Conservation (phyloP, 2,329 filamentous ascomycete genomes). For the Didymosphaeria variabile region DNA sequence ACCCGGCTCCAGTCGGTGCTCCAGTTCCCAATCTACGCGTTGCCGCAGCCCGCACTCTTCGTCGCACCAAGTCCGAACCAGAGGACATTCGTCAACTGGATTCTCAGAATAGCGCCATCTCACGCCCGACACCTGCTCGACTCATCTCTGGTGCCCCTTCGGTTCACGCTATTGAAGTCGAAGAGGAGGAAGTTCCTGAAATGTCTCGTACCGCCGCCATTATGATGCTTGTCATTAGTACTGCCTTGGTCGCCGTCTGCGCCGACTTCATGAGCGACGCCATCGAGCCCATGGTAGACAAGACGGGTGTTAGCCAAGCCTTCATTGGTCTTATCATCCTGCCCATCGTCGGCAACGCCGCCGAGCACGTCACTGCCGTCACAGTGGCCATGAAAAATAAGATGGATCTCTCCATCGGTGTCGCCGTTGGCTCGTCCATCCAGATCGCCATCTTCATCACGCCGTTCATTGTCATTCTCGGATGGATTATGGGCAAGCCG, state of each 20-base stretch:
- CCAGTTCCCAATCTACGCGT: slow-evolving; percentile 44
- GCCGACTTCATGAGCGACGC: slow-evolving; percentile 77
- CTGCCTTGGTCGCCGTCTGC: slow-evolving; percentile 65
- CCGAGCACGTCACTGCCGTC: slow-evolving; percentile 80
- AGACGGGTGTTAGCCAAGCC: slow-evolving; percentile 69
- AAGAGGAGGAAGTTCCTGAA: slow-evolving; percentile 44
- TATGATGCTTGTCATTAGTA: slow-evolving; percentile 58
- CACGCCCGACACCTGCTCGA: slow-evolving; percentile 29
- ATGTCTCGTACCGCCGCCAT: slow-evolving; percentile 68
- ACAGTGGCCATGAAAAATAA: slow-evolving; percentile 82
- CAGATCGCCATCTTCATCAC: slow-evolving; percentile 81
- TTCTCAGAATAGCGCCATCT: slow-evolving; percentile 27
- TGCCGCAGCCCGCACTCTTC: slow-evolving; percentile 42
- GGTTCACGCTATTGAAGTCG: slow-evolving; percentile 28
- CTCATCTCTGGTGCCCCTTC: slow-evolving; percentile 25
- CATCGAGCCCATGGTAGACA: slow-evolving; percentile 70
- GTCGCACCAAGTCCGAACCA: slow-evolving; percentile 47
- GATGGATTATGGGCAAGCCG: slow-evolving; percentile 77
- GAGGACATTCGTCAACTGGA: slow-evolving; percentile 44
- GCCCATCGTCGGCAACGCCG: slow-evolving; percentile 82
- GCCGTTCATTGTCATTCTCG: slow-evolving; percentile 77
- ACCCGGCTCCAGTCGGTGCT: slow-evolving; percentile 41
- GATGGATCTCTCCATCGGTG: slow-evolving; percentile 82
- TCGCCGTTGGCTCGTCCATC: slow-evolving; percentile 81
- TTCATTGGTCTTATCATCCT: slow-evolving; percentile 81